Percentiles rank a stretch among this genome's conserved stretches.
Conservation (phyloP, 164 flowering plant species). For the Aristolochia californica region DNA sequence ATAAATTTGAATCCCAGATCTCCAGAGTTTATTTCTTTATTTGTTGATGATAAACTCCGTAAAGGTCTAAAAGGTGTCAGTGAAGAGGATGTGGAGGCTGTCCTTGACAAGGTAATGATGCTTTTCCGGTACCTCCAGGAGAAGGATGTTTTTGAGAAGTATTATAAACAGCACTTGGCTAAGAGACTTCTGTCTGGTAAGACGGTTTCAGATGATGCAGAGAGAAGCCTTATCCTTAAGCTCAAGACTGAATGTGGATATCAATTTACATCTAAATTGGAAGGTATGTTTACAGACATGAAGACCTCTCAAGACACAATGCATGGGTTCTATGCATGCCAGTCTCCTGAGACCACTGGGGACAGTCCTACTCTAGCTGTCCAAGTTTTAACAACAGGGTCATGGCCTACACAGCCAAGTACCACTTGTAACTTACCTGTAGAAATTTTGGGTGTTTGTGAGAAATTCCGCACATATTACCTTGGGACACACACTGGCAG, state of each 20-base stretch:
- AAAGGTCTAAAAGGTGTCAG: constrained; percentile 55
- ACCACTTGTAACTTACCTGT: constrained; percentile 65
- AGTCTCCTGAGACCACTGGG: constrained; percentile 34
- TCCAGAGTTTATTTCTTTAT: constrained; percentile 61
- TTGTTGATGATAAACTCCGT: constrained; percentile 61
- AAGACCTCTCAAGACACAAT: constrained; percentile 73
- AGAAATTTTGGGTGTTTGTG: constrained; percentile 40
- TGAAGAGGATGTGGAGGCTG: constrained; percentile 50
- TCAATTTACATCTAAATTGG: constrained; percentile 62
- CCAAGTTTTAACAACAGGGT: constrained; percentile 57
- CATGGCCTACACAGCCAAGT: constrained; percentile 59
- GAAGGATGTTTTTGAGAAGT: constrained; percentile 57
- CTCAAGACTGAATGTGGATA: constrained; percentile 68
- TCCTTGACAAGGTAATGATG: constrained; percentile 65
- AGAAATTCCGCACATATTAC: constrained; percentile 42
- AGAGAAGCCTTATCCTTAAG: constrained; percentile 58
- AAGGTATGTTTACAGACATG: constrained; percentile 84
- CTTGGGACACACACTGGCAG: constrained; percentile 54
- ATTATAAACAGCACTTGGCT: constrained; percentile 56
- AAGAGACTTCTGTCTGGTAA: constrained; percentile 51
- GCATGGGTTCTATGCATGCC: constrained; percentile 46
- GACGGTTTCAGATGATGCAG: constrained; percentile 64
- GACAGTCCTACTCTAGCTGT: constrained; percentile 62
- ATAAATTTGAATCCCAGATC: constrained; percentile 77
- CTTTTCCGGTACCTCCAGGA: constrained; percentile 61